A percentile compares a stretch with the other conserved stretches of the same genome.
Conservation (phyloP, 768 basidiomycete genomes). For the Suillus discolor region DNA sequence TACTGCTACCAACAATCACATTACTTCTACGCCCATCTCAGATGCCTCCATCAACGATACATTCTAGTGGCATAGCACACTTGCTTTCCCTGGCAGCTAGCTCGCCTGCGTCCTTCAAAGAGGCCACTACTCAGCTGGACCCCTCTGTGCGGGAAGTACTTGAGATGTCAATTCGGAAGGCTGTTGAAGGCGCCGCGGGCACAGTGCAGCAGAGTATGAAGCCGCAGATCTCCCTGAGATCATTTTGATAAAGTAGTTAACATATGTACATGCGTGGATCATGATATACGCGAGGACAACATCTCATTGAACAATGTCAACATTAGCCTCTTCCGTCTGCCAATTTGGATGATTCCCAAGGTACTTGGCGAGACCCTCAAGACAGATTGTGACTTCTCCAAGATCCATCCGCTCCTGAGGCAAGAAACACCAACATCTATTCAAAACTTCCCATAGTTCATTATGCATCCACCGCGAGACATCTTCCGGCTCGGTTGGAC, state of each 20-base stretch:
- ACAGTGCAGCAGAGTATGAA: slow-evolving; percentile 45
- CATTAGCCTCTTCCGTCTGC: not conserved
- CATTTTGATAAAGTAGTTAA: slow-evolving; percentile 48
- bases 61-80: slow-evolving; percentile 62
- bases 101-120: slow-evolving; percentile 80
- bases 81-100: slow-evolving; percentile 72
- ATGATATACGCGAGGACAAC: not conserved
- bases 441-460: slow-evolving; percentile 47
- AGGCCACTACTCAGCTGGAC: slow-evolving; percentile 73
- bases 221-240: slow-evolving; percentile 78
- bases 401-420: slow-evolving; percentile 38
- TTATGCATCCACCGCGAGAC: slow-evolving; percentile 45
- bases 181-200: slow-evolving; percentile 53
- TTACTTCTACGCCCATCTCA: slow-evolving; percentile 64
- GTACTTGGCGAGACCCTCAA: not conserved
- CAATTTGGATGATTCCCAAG: not conserved
- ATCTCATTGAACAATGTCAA: not conserved
- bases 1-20: slow-evolving; percentile 75
- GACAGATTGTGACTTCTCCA: not conserved
- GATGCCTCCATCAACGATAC: slow-evolving; percentile 45
- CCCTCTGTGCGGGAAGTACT: slow-evolving; percentile 57
- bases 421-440: slow-evolving; percentile 47
- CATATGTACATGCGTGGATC: not conserved
- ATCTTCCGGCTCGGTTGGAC: slow-evolving; percentile 40
- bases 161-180: slow-evolving; percentile 78